Percentiles rank a stretch among this genome's conserved stretches.
phyloP scores from a whole-genome alignment of 495 filamentous ascomycete genomes.

The Clavariopsis aquatica region DNA sequence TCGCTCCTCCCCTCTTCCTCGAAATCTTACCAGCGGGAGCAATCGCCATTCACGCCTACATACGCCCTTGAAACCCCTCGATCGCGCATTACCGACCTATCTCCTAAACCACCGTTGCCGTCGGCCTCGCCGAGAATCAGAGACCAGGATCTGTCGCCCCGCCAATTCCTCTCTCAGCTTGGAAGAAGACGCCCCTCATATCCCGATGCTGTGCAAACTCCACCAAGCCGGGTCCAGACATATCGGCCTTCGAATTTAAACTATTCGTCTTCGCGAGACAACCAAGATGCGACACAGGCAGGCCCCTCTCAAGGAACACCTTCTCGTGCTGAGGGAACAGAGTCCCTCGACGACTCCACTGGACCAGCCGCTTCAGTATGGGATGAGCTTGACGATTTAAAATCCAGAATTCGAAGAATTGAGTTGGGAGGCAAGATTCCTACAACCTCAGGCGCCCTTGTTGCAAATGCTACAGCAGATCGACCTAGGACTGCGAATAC shows the following conservation, averaged over 20 bases:
- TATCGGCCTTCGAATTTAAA: constrained; percentile 39
- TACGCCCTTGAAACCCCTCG: constrained; percentile 27
- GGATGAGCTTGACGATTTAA: constrained; percentile 96
- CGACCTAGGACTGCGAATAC: constrained; percentile 89
- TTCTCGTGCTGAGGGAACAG: constrained; percentile 59
- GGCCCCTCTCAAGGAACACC: constrained; percentile 26
- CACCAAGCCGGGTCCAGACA: constrained; percentile 23
- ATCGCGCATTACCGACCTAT: constrained; percentile 24
- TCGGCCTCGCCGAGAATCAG: constrained; percentile 12
- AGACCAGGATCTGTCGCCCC: constrained; percentile 46
- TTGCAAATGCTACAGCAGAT: constrained; percentile 73
- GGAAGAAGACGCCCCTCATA: constrained; percentile 53
- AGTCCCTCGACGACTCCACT: constrained; percentile 86
- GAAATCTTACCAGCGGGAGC: constrained; percentile 25
- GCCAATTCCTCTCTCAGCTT: constrained; percentile 48
- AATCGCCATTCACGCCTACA: constrained; percentile 31
- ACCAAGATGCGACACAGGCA: constrained; percentile 23
- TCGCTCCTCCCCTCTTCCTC: constrained; percentile 28
- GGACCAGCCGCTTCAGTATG: constrained; percentile 85
- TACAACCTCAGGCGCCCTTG: constrained; percentile 72
- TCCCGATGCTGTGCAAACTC: constrained; percentile 28
- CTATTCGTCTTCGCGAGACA: constrained; percentile 35
- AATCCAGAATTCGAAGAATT: constrained; percentile 88
- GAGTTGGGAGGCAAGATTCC: constrained; percentile 88
- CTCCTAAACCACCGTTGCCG: constrained; percentile 23